Evolutionary conservation across 352 stramenopile genomes (phyloP), one percentile per base, ranked within the genome.

Genomic region (Thraustochytrium sp.): DNA sequence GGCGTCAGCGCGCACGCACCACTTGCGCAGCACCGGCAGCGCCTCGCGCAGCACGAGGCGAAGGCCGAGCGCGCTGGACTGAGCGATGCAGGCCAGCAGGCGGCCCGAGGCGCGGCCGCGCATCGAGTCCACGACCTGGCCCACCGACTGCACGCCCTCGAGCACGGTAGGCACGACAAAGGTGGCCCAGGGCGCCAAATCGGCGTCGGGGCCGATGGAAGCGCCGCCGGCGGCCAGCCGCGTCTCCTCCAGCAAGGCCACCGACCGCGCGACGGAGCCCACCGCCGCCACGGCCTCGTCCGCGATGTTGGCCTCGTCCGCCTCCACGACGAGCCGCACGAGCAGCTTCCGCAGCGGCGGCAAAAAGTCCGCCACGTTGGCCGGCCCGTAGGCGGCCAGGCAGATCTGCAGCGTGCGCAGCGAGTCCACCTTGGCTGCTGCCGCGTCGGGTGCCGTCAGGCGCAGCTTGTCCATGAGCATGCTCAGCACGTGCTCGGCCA

Each of bases 101-200:
- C 37, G 63, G 0, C 31, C 68, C 31, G 68, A 80, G 34, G 42
- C 46, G 38, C 68, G 68, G 1, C 68, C 68, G 18, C 31, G 18
- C 68, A 80, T 80, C 34, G 68, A 80, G 68, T 80, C 68, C 26
- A 80, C 53, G 37, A 44, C 40, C 40, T 72, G 59, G n/a, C 59
- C 59, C 40, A 72, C 59, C 5, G 34, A 46, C 16, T 18, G 42
- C 8, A 64, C 68, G 34, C 9, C 51, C 48, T 63, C 68, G 29
- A n/a, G 44, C 4, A 42, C 48, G 34, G 31, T 63, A 11, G 68
- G 31, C 8, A 64, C 42, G 9, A 80, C 31, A 38, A 80, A 72
- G 40, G 46, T 21, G 9, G 34, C 40, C 59, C 59, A 72, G 8
- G 59, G 59, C 51, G 51, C 11, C 11, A n/a, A 16, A 2, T 5